Base-by-base conservation (phyloP, 495 filamentous ascomycete species). In the Aspergillus nidulans region DNA sequence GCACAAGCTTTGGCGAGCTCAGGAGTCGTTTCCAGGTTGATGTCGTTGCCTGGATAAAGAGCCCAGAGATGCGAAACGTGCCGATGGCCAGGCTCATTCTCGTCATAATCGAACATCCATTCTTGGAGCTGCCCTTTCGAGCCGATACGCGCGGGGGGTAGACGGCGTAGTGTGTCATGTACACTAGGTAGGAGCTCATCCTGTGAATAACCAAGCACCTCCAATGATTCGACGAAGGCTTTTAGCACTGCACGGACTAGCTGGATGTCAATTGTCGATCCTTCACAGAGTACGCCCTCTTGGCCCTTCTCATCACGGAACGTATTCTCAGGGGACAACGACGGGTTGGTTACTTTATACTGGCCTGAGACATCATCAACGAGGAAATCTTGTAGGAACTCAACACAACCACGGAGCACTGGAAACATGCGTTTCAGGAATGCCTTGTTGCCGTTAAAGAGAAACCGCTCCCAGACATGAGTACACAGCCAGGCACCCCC, bases 61-160 rank as follows among this genome's bases (percentile, higher is more conserved):
- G 68, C 73, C 71, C 68, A 79, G 6, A 79, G 65, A 49, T 76
- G 75, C 19, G 74, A 77, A 13, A 76, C 69, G 49, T 80, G 77
- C n/a, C 77, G 64, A 55, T 81, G 77, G 26, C 73, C 76, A 1
- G 73, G 72, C 32, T 80, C 76, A 4, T 67, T 57, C 57, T 79
- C 77, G 18, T 45, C 59, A 24, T 77, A 78, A 46, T 80, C 77
- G 23, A 59, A 20, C 16, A 65, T 62, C 77, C 78, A 80, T 64
- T 80, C 77, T 41, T 77, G 73, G 15, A 79, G 66, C 48, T 75
- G 71, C 0, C 77, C 77, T 10, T 56, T 66, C 15, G 66, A 57
- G 30, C 72, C 70, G n/a, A 71, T 69, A 1, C 63, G 61, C 57
- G 69, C 62, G 12, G 63, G 66, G n/a, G 58, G 67, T 10, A 76